Percentiles rank a stretch among this genome's conserved stretches.
These are phyloP conservation scores for Staphylotrichum tortipilum DNA, from an alignment of 495 filamentous ascomycete species.

Conservation along the genomic window DNA sequence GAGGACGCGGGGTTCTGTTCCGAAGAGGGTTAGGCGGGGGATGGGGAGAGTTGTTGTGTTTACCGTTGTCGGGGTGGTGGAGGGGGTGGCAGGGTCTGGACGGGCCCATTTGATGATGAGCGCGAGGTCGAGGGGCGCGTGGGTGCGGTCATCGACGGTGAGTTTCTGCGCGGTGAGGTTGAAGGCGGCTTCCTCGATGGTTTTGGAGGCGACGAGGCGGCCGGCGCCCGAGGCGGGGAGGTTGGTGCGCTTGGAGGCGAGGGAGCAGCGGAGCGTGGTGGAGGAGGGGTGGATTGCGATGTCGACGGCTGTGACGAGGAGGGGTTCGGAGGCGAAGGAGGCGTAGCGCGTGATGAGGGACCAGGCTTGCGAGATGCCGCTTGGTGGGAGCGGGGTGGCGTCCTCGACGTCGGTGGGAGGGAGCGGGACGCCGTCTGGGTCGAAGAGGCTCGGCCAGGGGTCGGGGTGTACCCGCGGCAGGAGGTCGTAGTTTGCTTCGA, in stretches of 20 bases:
- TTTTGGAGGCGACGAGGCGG: conserved; percentile 45
- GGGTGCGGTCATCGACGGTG: conserved; percentile 69
- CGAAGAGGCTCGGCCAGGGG: conserved; percentile 81
- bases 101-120: conserved; percentile 72
- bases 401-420: conserved; percentile 6
- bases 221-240: conserved; percentile 20
- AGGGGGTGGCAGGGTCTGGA: background rate
- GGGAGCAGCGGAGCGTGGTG: conserved; percentile 31
- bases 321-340: conserved; percentile 63
- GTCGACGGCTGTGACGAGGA: conserved; percentile 58
- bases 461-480: conserved; percentile 64
- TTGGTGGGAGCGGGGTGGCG: conserved; percentile 11
- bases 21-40: conserved; percentile 68
- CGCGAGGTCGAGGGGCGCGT: conserved; percentile 62
- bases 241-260: conserved; percentile 25
- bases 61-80: background rate
- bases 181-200: conserved; percentile 62
- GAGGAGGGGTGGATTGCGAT: conserved; percentile 47
- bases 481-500: conserved; percentile 83
- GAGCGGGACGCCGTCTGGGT: conserved; percentile 33
- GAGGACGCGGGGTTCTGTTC: conserved; percentile 80
- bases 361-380: conserved; percentile 76
- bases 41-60: conserved; percentile 59
- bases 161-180: conserved; percentile 60
- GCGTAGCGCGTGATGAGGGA: conserved; percentile 59